Conservation (phyloP, 208 protist species). For the Trypanosoma boissoni region DNA sequence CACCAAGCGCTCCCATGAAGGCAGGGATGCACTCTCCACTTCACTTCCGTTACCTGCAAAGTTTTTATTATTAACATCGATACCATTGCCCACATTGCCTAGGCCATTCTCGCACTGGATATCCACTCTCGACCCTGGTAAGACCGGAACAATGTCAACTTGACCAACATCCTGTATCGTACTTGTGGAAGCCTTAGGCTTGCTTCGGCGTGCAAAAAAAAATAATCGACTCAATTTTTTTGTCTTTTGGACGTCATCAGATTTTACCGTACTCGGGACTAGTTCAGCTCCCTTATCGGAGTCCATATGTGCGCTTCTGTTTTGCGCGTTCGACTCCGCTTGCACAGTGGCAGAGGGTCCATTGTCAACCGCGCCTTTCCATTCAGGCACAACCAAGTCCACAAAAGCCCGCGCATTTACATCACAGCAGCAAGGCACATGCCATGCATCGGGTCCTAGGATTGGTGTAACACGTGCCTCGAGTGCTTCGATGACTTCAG, state of each 20-base stretch:
- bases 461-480: neutral
- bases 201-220: too few relatives aligned
- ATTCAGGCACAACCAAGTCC: neutral
- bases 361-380: neutral
- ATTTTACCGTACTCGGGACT: too few relatives aligned
- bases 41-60: neutral
- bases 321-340: neutral
- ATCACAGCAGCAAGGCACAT: neutral
- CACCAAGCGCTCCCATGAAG: neutral
- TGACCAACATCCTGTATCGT: too few relatives aligned
- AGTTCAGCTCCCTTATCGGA: neutral
- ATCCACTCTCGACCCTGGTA: too few relatives aligned
- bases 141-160: too few relatives aligned
- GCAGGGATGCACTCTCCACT: neutral
- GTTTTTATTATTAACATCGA: neutral
- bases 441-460: too few relatives aligned
- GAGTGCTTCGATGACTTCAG: neutral
- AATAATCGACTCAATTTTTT: too few relatives aligned
- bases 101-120: too few relatives aligned
- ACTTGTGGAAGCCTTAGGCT: too few relatives aligned
- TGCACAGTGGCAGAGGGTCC: neutral
- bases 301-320: neutral
- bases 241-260: too few relatives aligned
- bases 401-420: neutral
- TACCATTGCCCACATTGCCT: neutral